Evolutionary conservation across 768 basidiomycete genomes (phyloP).

Genomic region (Tylopilus balloui): DNA sequence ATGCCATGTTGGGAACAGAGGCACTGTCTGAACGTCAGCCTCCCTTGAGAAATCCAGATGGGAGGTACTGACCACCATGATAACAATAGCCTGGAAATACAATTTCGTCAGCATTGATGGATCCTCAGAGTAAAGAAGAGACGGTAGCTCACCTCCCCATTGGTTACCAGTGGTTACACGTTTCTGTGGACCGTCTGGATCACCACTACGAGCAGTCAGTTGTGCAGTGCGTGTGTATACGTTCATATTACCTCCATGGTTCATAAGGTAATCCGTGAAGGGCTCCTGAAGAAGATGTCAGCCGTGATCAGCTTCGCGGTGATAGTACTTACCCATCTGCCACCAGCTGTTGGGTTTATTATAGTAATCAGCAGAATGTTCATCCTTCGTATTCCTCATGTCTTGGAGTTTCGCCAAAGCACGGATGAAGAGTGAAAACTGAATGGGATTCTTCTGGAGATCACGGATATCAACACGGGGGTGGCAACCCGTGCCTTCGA

Average conservation of each 20-base stretch:
- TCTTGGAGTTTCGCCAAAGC: conserved; percentile 5
- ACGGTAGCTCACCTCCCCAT: conserved; percentile 6
- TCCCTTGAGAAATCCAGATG: background rate
- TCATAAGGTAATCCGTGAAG: conserved; percentile 19
- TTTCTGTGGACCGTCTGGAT: conserved; percentile 10
- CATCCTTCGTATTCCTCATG: conserved; percentile 2
- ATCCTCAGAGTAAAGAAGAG: background rate
- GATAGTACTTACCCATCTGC: conserved; percentile 12
- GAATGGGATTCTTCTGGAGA: conserved; percentile 6
- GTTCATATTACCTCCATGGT: conserved; percentile 7
- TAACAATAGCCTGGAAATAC: conserved; percentile 4
- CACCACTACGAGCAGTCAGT: conserved; percentile 11
- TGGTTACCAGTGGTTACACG: background rate
- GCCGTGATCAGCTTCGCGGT: background rate
- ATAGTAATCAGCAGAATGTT: background rate
- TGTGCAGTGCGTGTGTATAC: too few relatives aligned
- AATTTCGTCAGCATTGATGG: conserved; percentile 1
- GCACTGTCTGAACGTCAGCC: conserved; percentile 6
- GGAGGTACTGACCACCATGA: conserved; percentile 6
- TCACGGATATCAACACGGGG: conserved; percentile 15
- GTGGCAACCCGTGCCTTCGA: conserved; percentile 3
- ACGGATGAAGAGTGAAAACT: conserved; percentile 21
- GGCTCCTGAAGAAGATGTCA: conserved; percentile 2
- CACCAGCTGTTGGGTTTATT: conserved; percentile 18
- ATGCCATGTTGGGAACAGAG: conserved; percentile 19